Conservation (phyloP, 768 basidiomycete species). For the Macrolepiota dolichaula region DNA sequence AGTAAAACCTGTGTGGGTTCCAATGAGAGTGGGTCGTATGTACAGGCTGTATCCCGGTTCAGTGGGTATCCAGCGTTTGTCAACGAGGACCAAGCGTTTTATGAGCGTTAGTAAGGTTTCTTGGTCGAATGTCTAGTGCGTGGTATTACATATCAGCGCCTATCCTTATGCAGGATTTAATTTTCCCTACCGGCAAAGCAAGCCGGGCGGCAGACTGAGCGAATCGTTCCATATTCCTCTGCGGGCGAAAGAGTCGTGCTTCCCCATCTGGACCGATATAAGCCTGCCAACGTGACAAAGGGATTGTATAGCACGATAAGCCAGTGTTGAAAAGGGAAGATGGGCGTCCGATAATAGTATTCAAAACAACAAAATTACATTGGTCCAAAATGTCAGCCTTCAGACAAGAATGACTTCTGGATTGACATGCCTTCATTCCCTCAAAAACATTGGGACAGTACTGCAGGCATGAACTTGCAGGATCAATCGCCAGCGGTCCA, state of each 20-base stretch:
- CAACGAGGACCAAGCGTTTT: constrained; percentile 66
- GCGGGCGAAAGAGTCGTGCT: constrained; percentile 76
- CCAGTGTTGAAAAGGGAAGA: not conserved
- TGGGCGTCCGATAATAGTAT: not conserved
- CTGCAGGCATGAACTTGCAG: constrained; percentile 76
- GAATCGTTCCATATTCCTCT: constrained; percentile 83
- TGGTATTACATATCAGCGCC: not conserved
- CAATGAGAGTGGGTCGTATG: constrained; percentile 77
- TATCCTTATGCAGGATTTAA: not conserved
- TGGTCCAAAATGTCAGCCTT: not conserved
- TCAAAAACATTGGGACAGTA: constrained; percentile 87
- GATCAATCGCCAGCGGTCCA: constrained; percentile 64
- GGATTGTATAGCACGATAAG: not conserved
- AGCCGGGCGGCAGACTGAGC: constrained; percentile 64
- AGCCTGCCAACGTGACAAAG: constrained; percentile 18
- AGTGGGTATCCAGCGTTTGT: constrained; percentile 83
- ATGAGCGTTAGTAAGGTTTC: constrained; percentile 69
- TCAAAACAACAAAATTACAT: not conserved
- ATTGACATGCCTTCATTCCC: constrained; percentile 63
- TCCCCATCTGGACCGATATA: constrained; percentile 71
- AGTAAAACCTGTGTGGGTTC: constrained; percentile 43
- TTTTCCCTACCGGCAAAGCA: constrained; percentile 58
- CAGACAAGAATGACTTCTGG: not conserved
- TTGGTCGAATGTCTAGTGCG: constrained; percentile 62
- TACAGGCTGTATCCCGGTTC: constrained; percentile 78